phyloP scores from a whole-genome alignment of 106 monocot genomes.

The Apostasia ramifera region DNA sequence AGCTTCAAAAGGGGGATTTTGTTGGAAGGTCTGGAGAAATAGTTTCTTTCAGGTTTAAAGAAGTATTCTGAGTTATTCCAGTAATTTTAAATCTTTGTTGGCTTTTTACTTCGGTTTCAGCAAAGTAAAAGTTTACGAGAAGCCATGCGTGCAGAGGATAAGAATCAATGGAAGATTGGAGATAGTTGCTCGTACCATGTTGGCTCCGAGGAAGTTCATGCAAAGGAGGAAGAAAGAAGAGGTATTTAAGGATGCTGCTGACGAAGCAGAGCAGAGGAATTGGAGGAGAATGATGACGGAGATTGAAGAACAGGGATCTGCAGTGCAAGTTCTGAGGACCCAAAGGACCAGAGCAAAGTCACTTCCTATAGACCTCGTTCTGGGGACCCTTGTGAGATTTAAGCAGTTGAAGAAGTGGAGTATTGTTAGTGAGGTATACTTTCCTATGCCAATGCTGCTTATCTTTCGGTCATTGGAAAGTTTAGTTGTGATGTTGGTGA shows the following conservation, averaged over 20 bases:
- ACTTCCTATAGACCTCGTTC: slow-evolving; percentile 71
- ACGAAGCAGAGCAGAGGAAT: slow-evolving; percentile 63
- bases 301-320: slow-evolving; percentile 73
- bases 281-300: slow-evolving; percentile 88
- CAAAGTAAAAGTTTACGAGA: slow-evolving; percentile 23
- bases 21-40: too few relatives aligned
- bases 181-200: slow-evolving; percentile 63
- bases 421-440: slow-evolving; percentile 73
- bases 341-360: slow-evolving; percentile 36
- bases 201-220: slow-evolving; percentile 94
- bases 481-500: too few relatives aligned
- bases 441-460: background rate
- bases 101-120: slow-evolving; percentile 19
- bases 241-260: slow-evolving; percentile 66
- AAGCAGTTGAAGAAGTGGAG: slow-evolving; percentile 95
- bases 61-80: background rate
- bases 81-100: background rate
- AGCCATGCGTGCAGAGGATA: slow-evolving; percentile 9
- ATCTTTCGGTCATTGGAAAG: too few relatives aligned
- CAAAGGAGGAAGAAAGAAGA: slow-evolving; percentile 76
- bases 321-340: slow-evolving; percentile 46
- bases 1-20: too few relatives aligned
- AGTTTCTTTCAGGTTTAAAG: background rate
- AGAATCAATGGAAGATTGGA: slow-evolving; percentile 36
- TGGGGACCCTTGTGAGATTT: slow-evolving; percentile 85